These are phyloP conservation scores for Trypanosoma brucei DNA, from an alignment of 208 protist genomes.

Conservation along the genomic window DNA sequence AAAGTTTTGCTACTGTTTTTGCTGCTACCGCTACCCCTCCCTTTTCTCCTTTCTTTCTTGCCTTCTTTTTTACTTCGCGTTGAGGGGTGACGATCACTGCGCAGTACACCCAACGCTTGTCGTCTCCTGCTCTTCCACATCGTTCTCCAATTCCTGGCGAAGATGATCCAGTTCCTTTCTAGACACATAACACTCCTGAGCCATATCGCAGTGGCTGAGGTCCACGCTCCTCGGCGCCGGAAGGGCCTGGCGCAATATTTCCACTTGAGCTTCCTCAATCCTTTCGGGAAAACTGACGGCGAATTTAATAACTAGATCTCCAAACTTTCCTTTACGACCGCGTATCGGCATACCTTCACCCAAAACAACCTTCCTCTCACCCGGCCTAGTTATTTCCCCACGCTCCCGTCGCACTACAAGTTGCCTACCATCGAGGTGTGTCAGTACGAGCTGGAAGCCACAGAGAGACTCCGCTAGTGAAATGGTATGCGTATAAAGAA, in stretches of 20 bases:
- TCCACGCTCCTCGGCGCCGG: conserved; percentile 44
- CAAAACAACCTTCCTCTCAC: conserved; percentile 49
- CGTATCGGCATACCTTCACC: conserved; percentile 78
- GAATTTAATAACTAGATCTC: conserved; percentile 74
- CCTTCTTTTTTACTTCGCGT: neutral
- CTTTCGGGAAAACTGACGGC: conserved; percentile 49
- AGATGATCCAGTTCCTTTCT: conserved; percentile 40
- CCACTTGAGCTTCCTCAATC: conserved; percentile 37
- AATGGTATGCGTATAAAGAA: conserved; percentile 88
- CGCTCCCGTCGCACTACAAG: conserved; percentile 74
- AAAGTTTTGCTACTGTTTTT: too few species aligned
- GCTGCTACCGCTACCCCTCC: too few species aligned
- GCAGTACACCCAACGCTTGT: conserved; percentile 31
- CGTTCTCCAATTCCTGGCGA: conserved; percentile 44
- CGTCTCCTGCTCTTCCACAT: conserved; percentile 36
- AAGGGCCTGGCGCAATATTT: conserved; percentile 35
- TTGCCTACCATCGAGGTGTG: conserved; percentile 85
- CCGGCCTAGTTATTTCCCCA: conserved; percentile 68
- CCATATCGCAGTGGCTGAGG: conserved; percentile 12
- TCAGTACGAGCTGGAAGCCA: conserved; percentile 88
- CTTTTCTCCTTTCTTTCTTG: neutral
- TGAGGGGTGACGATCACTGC: conserved; percentile 28
- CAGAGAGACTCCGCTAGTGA: conserved; percentile 93
- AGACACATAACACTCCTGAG: conserved; percentile 52
- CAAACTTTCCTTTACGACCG: conserved; percentile 29